Percentiles rank a stretch among this genome's conserved stretches.
Conservation (phyloP, 805 yeast species). For the Candida nitratophila region DNA sequence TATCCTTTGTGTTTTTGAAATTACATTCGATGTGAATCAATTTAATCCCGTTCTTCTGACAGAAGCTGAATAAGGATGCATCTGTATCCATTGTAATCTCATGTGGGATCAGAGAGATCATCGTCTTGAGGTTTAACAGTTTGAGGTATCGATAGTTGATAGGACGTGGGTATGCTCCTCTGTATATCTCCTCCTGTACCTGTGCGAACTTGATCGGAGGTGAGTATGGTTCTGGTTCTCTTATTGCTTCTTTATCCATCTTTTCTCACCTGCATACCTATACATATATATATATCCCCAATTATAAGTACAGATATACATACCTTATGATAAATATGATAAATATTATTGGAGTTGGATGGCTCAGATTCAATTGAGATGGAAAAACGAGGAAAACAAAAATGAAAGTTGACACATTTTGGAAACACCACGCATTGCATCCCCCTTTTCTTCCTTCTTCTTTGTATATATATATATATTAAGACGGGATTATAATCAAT, state of each 20-base stretch:
- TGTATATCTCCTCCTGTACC: slow-evolving; percentile 60
- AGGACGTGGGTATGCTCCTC: slow-evolving; percentile 86
- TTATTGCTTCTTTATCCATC: too few species aligned
- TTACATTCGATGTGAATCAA: slow-evolving; percentile 64
- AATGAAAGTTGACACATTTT: too few species aligned
- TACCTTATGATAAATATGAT: too few species aligned
- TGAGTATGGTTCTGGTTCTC: slow-evolving; percentile 26
- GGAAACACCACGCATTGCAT: too few species aligned
- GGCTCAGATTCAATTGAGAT: too few species aligned
- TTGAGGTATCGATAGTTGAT: slow-evolving; percentile 63
- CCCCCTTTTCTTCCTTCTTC: too few species aligned
- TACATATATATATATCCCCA: too few species aligned
- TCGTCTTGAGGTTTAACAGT: slow-evolving; percentile 59
- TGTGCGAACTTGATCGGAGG: slow-evolving; percentile 78
- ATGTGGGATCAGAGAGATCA: slow-evolving; percentile 73
- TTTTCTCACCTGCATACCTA: too few species aligned
- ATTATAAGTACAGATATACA: too few species aligned
- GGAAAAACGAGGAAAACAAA: too few species aligned
- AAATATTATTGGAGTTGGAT: too few species aligned
- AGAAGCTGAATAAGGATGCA: slow-evolving; percentile 42
- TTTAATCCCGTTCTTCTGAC: slow-evolving; percentile 44
- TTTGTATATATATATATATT: background rate
- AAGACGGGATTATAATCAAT: background rate
- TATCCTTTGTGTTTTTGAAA: slow-evolving; percentile 46
- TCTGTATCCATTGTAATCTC: slow-evolving; percentile 55